A percentile compares a stretch with the other conserved stretches of the same genome.
Evolutionary conservation across 2,329 filamentous ascomycete species (phyloP).

Genomic region (Cryphonectria nitschkei): DNA sequence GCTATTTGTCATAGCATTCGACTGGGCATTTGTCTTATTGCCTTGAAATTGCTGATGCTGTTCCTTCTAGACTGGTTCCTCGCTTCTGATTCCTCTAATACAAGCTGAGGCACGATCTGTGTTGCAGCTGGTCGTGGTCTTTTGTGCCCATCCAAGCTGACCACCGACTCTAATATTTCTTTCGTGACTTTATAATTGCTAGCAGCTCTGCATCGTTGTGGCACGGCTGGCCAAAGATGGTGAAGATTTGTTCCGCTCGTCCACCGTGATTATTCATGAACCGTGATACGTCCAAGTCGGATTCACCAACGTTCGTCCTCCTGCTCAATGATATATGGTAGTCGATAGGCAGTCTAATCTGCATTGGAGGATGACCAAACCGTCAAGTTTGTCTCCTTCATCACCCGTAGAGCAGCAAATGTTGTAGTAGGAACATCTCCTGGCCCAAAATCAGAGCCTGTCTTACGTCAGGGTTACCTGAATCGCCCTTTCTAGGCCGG

Average conservation of each 20-base stretch:
- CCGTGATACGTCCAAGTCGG: not conserved
- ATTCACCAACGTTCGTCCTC: not conserved
- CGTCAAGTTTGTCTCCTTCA: not conserved
- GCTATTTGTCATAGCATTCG: not conserved
- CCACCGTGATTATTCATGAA: not conserved
- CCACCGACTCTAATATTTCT: no score
- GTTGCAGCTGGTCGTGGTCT: not conserved
- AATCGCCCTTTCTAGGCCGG: not conserved
- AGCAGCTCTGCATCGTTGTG: not conserved
- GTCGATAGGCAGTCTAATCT: not conserved
- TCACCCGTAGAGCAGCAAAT: not conserved
- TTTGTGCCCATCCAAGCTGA: not conserved
- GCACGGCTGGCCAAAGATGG: not conserved
- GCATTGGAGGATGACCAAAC: not conserved
- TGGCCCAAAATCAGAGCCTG: not conserved
- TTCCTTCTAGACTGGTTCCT: not conserved
- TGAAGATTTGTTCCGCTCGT: not conserved
- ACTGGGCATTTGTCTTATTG: not conserved
- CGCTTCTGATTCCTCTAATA: not conserved
- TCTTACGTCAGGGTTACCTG: not conserved
- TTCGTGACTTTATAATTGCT: not conserved
- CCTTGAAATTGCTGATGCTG: not conserved
- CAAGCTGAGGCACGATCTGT: not conserved
- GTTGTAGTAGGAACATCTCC: not conserved
- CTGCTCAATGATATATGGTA: not conserved